Percentiles rank a stretch among this genome's conserved stretches.
Evolutionary conservation across 225 moss, liverwort and hornwort genomes (phyloP).

Genomic region (Pleurozium schreberi): DNA sequence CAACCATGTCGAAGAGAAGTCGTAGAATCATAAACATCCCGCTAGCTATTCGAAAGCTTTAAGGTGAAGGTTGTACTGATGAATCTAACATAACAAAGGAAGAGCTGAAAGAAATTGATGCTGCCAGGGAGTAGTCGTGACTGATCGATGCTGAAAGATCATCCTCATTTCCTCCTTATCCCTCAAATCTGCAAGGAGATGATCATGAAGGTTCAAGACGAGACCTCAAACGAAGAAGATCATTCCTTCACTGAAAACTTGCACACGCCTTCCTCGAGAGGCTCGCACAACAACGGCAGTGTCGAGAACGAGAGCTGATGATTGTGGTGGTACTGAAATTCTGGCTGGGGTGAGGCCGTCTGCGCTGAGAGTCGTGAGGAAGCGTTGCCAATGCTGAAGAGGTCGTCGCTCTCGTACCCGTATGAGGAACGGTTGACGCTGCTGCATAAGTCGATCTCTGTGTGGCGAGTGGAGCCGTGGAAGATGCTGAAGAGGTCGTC

Average conservation of each 20-base stretch:
- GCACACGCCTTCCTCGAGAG: neutral
- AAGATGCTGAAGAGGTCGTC: slow-evolving; percentile 52
- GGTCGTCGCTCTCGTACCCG: slow-evolving; percentile 43
- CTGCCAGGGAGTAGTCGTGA: neutral
- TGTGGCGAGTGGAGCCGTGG: slow-evolving; percentile 21
- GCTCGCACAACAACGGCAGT: neutral
- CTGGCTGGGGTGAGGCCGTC: neutral
- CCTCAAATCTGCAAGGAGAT: neutral
- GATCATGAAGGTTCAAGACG: neutral
- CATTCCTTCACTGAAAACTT: neutral
- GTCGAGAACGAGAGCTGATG: neutral
- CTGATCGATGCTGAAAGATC: neutral
- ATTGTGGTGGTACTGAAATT: neutral
- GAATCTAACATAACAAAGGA: neutral
- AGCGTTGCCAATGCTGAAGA: slow-evolving; percentile 36
- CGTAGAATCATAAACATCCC: neutral
- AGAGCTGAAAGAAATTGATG: neutral
- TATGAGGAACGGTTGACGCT: neutral
- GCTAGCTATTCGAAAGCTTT: neutral
- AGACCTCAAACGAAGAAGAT: neutral
- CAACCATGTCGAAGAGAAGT: neutral
- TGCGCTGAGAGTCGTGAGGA: neutral
- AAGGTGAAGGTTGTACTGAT: neutral
- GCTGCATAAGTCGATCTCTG: neutral
- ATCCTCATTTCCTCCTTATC: neutral